Evolutionary conservation across 179 eudicot species (phyloP).

Genomic region (Camellia oleifera): DNA sequence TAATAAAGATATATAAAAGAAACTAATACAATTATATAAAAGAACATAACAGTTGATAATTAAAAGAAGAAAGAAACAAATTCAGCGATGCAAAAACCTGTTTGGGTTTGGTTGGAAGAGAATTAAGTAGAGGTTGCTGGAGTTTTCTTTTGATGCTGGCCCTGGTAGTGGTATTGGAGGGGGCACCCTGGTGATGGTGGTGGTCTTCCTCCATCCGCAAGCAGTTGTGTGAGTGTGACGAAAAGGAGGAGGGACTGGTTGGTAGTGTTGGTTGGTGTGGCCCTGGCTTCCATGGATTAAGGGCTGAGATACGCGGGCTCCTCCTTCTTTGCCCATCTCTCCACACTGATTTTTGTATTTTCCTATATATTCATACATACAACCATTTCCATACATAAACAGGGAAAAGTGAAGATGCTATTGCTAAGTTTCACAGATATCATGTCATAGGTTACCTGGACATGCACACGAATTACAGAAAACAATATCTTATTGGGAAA

Average conservation of each 20-base stretch:
- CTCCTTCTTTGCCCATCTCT: constrained; percentile 30
- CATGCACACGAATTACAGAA: neutral
- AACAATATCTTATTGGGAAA: neutral
- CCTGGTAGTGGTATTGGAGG: neutral
- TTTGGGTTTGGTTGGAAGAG: neutral
- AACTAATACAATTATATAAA: too few relatives aligned
- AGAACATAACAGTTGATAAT: neutral
- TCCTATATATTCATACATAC: constrained; percentile 10
- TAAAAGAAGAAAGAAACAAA: neutral
- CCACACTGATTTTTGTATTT: constrained; percentile 17
- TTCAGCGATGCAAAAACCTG: neutral
- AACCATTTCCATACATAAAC: neutral
- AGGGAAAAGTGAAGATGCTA: neutral
- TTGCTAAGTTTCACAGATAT: neutral
- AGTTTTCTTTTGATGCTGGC: constrained; percentile 18
- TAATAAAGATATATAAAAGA: too few relatives aligned
- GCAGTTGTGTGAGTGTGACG: neutral
- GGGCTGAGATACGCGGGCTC: constrained; percentile 38
- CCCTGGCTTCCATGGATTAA: constrained; percentile 12
- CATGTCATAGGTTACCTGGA: constrained; percentile 13
- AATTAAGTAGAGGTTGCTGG: constrained; percentile 2
- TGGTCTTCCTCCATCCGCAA: too few relatives aligned
- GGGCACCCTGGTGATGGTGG: neutral
- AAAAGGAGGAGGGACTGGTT: neutral
- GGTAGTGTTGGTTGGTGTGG: constrained; percentile 1